Evolutionary conservation across 768 basidiomycete genomes (phyloP).

Genomic region (Roridomyces roridus): DNA sequence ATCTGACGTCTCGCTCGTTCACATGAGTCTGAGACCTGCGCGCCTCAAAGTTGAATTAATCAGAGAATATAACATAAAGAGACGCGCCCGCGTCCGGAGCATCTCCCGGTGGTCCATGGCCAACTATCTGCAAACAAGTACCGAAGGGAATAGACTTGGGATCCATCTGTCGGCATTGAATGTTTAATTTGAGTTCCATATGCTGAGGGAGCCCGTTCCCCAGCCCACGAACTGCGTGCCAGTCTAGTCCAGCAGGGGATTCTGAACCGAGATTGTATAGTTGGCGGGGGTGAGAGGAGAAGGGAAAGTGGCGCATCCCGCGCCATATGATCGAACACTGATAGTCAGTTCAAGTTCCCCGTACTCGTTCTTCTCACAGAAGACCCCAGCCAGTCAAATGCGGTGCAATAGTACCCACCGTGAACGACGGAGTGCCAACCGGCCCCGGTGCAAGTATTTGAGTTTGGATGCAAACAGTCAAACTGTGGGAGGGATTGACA

Average conservation of each 20-base stretch:
- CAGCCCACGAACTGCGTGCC: slow-evolving; percentile 25
- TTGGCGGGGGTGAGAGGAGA: neutral
- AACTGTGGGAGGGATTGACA: neutral
- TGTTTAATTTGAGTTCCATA: slow-evolving; percentile 9
- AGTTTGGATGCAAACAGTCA: slow-evolving; percentile 26
- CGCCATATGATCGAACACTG: neutral
- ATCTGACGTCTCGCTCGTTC: slow-evolving; percentile 8
- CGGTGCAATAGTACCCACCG: neutral
- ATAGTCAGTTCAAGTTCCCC: neutral
- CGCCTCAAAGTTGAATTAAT: slow-evolving; percentile 8
- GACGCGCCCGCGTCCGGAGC: neutral
- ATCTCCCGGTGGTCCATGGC: neutral
- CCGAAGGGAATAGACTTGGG: neutral
- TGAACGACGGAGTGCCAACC: neutral
- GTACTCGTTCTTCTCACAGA: no score
- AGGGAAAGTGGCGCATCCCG: no score
- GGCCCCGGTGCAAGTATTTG: neutral
- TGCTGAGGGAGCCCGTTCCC: slow-evolving; percentile 28
- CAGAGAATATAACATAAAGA: slow-evolving; percentile 13
- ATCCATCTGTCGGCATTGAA: neutral
- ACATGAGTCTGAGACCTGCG: slow-evolving; percentile 7
- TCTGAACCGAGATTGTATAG: neutral
- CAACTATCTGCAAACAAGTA: neutral
- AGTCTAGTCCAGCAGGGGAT: neutral
- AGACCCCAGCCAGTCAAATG: no score